phyloP scores from a whole-genome alignment of 2,329 filamentous ascomycete species.

The Cladophialophora yegresii region DNA sequence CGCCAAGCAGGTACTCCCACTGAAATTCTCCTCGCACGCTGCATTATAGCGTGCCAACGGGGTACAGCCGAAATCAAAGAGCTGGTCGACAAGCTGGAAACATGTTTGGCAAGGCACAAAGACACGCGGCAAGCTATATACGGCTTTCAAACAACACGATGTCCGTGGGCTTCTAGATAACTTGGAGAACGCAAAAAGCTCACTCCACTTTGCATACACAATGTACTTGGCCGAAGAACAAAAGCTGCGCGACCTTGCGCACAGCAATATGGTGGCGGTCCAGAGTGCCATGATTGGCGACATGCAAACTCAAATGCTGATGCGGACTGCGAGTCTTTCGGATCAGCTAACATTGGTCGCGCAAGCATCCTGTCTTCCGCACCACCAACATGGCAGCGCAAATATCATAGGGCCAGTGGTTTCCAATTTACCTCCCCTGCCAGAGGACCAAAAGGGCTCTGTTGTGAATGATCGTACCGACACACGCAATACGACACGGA shows the following conservation, averaged over 20 bases:
- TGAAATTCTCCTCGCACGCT: conserved; percentile 7
- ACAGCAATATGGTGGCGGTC: not conserved
- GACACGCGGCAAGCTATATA: conserved; percentile 4
- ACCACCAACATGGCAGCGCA: not conserved
- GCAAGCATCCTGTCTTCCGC: not conserved
- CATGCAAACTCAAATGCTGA: not conserved
- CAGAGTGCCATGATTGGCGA: conserved; percentile 1
- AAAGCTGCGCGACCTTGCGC: not conserved
- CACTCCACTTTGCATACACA: conserved; percentile 8
- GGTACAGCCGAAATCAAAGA: not conserved
- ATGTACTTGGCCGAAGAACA: conserved; percentile 10
- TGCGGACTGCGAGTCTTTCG: not conserved
- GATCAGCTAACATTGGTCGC: not conserved
- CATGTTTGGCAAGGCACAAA: not conserved
- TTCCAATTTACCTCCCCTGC: not conserved
- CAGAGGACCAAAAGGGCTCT: not conserved
- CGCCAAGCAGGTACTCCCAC: conserved; percentile 3
- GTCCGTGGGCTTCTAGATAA: conserved; percentile 4
- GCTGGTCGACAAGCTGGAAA: conserved; percentile 3
- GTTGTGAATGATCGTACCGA: not conserved
- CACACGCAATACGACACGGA: not conserved
- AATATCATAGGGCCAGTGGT: not conserved
- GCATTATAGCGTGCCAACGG: not conserved
- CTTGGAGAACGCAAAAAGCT: conserved; percentile 12
- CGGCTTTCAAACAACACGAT: conserved; percentile 10